phyloP scores from a whole-genome alignment of 1,284 basidiomycete species.

The Sanguinoderma infundibulare region DNA sequence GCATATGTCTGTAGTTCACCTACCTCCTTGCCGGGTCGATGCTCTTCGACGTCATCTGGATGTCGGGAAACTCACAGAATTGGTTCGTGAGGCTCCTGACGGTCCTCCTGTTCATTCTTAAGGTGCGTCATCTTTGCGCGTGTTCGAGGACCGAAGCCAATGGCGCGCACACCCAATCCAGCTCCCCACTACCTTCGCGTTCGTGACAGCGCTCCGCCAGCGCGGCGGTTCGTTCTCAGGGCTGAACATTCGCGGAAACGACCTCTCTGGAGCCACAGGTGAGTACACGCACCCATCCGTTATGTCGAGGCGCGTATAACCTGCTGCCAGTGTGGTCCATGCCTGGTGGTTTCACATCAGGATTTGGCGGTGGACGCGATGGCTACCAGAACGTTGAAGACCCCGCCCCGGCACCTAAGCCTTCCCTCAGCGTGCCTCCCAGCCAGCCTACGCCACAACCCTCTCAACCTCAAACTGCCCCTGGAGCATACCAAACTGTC shows the following conservation, averaged over 20 bases:
- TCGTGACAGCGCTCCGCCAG: constrained; percentile 59
- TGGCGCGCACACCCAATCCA: constrained; percentile 15
- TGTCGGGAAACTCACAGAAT: constrained; percentile 57
- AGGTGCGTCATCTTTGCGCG: constrained; percentile 46
- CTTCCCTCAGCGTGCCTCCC: constrained; percentile 33
- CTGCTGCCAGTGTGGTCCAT: constrained; percentile 74
- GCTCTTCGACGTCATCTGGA: constrained; percentile 75
- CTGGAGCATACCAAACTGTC: constrained; percentile 59
- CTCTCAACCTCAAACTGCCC: constrained; percentile 30
- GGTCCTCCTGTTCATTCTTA: constrained; percentile 65
- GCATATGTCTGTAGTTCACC: constrained; percentile 57
- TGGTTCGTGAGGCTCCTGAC: constrained; percentile 60
- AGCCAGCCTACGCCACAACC: constrained; percentile 24
- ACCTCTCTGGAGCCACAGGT: constrained; percentile 70
- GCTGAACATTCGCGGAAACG: constrained; percentile 55
- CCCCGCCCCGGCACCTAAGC: constrained; percentile 46
- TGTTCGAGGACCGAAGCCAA: background rate
- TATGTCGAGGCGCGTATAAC: background rate
- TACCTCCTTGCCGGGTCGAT: constrained; percentile 62
- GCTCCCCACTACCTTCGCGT: constrained; percentile 64
- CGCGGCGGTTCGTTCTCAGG: constrained; percentile 65
- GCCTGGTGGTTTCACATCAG: constrained; percentile 77
- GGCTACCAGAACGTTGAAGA: constrained; percentile 81
- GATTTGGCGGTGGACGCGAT: constrained; percentile 48
- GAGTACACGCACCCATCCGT: constrained; percentile 2